These are phyloP conservation scores for Aschersonia sp. DNA, from an alignment of 2,329 filamentous ascomycete species.

Conservation along the genomic window DNA sequence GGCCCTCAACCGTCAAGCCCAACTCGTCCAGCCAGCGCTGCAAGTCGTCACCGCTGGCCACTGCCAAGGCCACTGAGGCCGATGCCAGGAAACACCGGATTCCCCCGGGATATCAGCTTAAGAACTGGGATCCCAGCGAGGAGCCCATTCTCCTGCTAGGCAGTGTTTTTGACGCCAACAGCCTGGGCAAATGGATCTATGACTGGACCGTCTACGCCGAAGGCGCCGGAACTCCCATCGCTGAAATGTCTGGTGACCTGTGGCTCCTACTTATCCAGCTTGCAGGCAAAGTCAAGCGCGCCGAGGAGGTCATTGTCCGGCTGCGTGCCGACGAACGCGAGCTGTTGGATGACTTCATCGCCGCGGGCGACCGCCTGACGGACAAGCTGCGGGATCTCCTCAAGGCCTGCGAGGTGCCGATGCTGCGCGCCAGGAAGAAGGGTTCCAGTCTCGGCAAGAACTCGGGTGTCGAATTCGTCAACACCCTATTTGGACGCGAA, in stretches of 20 bases:
- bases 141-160: conserved; percentile 87
- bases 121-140: conserved; percentile 96
- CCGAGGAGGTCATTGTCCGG: conserved; percentile 59
- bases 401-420: conserved; percentile 83
- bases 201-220: conserved; percentile 96
- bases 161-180: conserved; percentile 95
- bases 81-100: conserved; percentile 57
- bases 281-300: conserved; percentile 83
- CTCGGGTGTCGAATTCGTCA: conserved; percentile 87
- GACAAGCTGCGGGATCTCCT: conserved; percentile 73
- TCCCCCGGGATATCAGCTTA: conserved; percentile 79
- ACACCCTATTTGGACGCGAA: conserved; percentile 87
- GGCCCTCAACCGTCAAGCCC: conserved; percentile 37
- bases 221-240: conserved; percentile 66
- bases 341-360: conserved; percentile 79
- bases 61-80: conserved; percentile 38
- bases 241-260: conserved; percentile 83
- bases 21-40: conserved; percentile 12
- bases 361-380: conserved; percentile 74
- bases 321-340: conserved; percentile 68
- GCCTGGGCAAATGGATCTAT: conserved; percentile 97
- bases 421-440: conserved; percentile 77
- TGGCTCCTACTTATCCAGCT: conserved; percentile 93
- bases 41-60: conserved; percentile 16
- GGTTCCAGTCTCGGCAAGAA: conserved; percentile 66